These are phyloP conservation scores for Arthrobotrys sphaeroides DNA, from an alignment of 2,329 filamentous ascomycete genomes.

Conservation along the genomic window DNA sequence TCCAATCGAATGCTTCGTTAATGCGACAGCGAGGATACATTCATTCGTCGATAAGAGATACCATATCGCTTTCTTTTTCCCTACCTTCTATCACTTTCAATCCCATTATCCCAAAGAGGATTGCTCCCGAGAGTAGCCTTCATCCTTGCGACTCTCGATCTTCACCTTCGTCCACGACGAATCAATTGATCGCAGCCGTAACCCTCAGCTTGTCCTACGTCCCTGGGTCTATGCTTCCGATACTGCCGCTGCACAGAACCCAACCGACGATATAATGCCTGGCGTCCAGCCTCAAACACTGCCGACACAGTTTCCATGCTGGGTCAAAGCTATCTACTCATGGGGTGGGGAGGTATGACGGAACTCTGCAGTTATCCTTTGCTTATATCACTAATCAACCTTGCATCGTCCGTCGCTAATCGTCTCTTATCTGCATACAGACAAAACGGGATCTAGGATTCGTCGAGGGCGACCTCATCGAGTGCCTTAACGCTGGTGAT, in stretches of 20 bases:
- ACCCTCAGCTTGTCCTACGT: no score
- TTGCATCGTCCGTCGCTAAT: constrained; percentile 20
- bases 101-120: neutral
- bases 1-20: constrained; percentile 5
- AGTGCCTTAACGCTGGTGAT: constrained; percentile 96
- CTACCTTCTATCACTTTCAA: no score
- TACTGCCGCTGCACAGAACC: constrained; percentile 26
- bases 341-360: constrained; percentile 80
- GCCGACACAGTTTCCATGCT: constrained; percentile 72
- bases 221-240: constrained; percentile 17
- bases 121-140: neutral
- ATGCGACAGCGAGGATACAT: neutral
- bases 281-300: constrained; percentile 52
- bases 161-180: neutral
- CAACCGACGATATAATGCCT: constrained; percentile 28
- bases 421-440: constrained; percentile 61
- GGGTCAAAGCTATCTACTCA: constrained; percentile 89
- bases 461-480: constrained; percentile 95
- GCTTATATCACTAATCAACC: constrained; percentile 23
- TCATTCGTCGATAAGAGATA: neutral
- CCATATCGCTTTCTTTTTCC: no score
- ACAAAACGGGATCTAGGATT: constrained; percentile 95
- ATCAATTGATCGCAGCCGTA: neutral
- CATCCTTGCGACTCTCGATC: neutral
- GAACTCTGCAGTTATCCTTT: constrained; percentile 21